These are phyloP conservation scores for Scleroderma citrinum DNA, from an alignment of 768 basidiomycete species.

Conservation along the genomic window DNA sequence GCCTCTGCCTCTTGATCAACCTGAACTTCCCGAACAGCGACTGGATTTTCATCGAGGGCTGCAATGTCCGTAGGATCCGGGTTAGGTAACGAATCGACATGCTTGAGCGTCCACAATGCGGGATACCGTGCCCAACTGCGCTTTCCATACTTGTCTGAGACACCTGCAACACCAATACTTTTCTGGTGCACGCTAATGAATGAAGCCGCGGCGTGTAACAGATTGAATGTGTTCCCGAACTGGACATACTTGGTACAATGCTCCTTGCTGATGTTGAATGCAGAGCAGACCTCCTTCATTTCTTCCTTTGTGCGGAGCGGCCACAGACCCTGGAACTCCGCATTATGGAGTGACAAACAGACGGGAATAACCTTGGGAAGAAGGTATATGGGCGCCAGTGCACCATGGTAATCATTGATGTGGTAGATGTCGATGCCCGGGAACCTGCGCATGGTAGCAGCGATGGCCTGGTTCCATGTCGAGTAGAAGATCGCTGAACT, in stretches of 20 bases:
- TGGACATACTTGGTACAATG: conserved; percentile 96
- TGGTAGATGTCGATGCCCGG: conserved; percentile 93
- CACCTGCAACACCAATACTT: conserved; percentile 90
- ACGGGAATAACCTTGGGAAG: conserved; percentile 86
- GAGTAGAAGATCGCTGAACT: conserved; percentile 97
- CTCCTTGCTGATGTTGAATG: conserved; percentile 96
- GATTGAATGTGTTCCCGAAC: conserved; percentile 96
- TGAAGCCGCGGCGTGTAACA: conserved; percentile 88
- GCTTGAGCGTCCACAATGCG: conserved; percentile 91
- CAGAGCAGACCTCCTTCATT: conserved; percentile 97
- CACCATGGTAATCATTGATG: conserved; percentile 93
- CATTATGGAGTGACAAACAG: conserved; percentile 92
- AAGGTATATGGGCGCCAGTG: conserved; percentile 85
- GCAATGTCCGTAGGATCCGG: conserved; percentile 94
- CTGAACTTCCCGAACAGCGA: conserved; percentile 63
- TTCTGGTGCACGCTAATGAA: conserved; percentile 93
- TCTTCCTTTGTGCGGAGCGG: conserved; percentile 94
- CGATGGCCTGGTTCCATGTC: conserved; percentile 97
- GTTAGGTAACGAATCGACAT: conserved; percentile 92
- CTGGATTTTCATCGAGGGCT: conserved; percentile 76
- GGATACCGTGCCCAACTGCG: conserved; percentile 96
- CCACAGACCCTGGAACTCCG: conserved; percentile 97
- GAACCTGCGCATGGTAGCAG: conserved; percentile 79
- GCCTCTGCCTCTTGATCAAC: conserved; percentile 80
- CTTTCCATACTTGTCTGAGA: conserved; percentile 97